phyloP scores from a whole-genome alignment of 768 basidiomycete genomes.

The Suillus tomentosus region DNA sequence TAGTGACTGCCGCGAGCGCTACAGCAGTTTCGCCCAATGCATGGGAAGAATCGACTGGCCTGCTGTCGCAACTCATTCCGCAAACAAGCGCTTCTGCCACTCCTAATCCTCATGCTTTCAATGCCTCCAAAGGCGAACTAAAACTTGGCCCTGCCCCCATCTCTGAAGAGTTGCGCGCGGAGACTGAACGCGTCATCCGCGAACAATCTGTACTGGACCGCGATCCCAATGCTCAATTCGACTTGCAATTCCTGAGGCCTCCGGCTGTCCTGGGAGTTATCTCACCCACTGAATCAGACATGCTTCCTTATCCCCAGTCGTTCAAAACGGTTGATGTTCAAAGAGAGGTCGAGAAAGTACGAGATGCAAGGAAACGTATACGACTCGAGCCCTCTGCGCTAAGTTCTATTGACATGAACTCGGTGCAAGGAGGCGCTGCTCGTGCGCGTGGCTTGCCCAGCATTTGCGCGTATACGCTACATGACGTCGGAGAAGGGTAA shows the following conservation, averaged over 20 bases:
- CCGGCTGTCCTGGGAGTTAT: conserved; percentile 53
- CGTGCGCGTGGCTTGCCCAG: conserved; percentile 80
- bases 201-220: conserved; percentile 81
- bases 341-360: conserved; percentile 85
- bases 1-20: conserved; percentile 74
- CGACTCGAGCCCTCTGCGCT: conserved; percentile 77
- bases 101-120: conserved; percentile 72
- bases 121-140: conserved; percentile 71
- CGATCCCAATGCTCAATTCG: conserved; percentile 67
- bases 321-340: conserved; percentile 89
- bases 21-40: conserved; percentile 60
- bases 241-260: conserved; percentile 56
- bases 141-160: conserved; percentile 86
- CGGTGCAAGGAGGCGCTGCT: conserved; percentile 54
- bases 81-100: conserved; percentile 47
- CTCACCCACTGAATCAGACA: conserved; percentile 68
- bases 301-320: conserved; percentile 77
- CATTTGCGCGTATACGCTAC: conserved; percentile 92
- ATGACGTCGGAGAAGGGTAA: conserved; percentile 94
- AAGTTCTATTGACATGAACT: conserved; percentile 55
- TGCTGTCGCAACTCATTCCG: conserved; percentile 76
- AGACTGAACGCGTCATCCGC: conserved; percentile 76
- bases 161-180: conserved; percentile 75
- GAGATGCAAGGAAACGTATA: conserved; percentile 92
- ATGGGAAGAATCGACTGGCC: conserved; percentile 88